A percentile compares a stretch with the other conserved stretches of the same genome.
These are phyloP conservation scores for Alnus rubra DNA, from an alignment of 306 rosid genomes.

Conservation along the genomic window DNA sequence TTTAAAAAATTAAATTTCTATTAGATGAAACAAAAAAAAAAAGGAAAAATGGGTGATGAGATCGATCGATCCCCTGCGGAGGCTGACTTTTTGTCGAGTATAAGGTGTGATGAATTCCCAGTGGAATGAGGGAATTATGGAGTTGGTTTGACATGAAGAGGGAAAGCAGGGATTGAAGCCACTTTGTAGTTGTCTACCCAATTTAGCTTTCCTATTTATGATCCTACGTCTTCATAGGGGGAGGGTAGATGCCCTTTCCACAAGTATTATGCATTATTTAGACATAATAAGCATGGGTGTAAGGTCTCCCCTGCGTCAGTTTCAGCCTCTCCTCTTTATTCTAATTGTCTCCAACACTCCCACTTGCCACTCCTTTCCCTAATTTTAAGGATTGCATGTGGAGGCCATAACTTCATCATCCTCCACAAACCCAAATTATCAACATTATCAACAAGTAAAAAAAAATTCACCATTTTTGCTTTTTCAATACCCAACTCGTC, in stretches of 20 bases:
- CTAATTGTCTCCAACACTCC: slow-evolving; percentile 30
- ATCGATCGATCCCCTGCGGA: slow-evolving; percentile 6
- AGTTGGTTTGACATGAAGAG: slow-evolving; percentile 33
- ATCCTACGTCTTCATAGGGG: slow-evolving; percentile 31
- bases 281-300: slow-evolving; percentile 22
- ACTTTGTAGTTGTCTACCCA: slow-evolving; percentile 39
- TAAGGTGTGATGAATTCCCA: too few relatives aligned
- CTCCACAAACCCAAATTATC: too few relatives aligned
- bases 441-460: too few relatives aligned
- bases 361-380: neutral
- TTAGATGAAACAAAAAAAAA: too few relatives aligned
- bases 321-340: slow-evolving; percentile 36
- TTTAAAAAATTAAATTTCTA: too few relatives aligned
- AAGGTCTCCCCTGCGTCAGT: slow-evolving; percentile 37
- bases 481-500: too few relatives aligned
- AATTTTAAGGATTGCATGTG: neutral
- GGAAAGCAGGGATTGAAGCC: slow-evolving; percentile 11
- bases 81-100: neutral
- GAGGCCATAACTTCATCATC: neutral
- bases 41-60: neutral
- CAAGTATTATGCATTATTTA: neutral
- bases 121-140: slow-evolving; percentile 22
- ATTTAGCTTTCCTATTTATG: slow-evolving; percentile 39
- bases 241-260: slow-evolving; percentile 8
- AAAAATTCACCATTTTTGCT: too few relatives aligned